phyloP scores from a whole-genome alignment of 2,329 filamentous ascomycete genomes.

The Plectosphaerella plurivora region DNA sequence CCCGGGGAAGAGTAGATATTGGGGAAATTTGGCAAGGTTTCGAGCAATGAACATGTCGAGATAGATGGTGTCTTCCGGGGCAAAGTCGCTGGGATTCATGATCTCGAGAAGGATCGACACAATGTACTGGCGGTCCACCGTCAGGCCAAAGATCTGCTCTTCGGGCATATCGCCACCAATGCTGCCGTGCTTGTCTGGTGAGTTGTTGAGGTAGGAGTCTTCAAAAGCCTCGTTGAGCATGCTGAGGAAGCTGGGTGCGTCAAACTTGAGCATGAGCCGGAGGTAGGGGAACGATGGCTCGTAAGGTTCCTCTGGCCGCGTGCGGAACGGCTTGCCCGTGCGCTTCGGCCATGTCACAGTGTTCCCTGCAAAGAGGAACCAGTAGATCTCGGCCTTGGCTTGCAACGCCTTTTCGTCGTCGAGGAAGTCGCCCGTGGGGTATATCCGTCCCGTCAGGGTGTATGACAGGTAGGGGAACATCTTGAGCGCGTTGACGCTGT shows the following conservation, averaged over 20 bases:
- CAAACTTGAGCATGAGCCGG: slow-evolving; percentile 78
- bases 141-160: slow-evolving; percentile 63
- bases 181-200: slow-evolving; percentile 56
- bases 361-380: slow-evolving; percentile 87
- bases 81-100: slow-evolving; percentile 75
- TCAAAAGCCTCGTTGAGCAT: slow-evolving; percentile 97
- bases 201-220: slow-evolving; percentile 85
- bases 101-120: slow-evolving; percentile 87
- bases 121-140: slow-evolving; percentile 86
- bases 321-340: slow-evolving; percentile 55
- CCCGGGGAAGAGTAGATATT: slow-evolving; percentile 88
- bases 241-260: slow-evolving; percentile 88
- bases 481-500: slow-evolving; percentile 73
- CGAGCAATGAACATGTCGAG: slow-evolving; percentile 98
- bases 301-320: slow-evolving; percentile 46
- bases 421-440: slow-evolving; percentile 77
- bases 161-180: slow-evolving; percentile 50
- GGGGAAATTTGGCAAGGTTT: slow-evolving; percentile 93
- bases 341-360: slow-evolving; percentile 70
- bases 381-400: slow-evolving; percentile 86
- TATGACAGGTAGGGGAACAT: slow-evolving; percentile 95
- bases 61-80: slow-evolving; percentile 80
- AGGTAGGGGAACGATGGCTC: slow-evolving; percentile 84
- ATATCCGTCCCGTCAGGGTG: slow-evolving; percentile 81
- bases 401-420: slow-evolving; percentile 65